These are phyloP conservation scores for Chloroidium sp. DNA, from an alignment of 163 green algal species.

Conservation along the genomic window DNA sequence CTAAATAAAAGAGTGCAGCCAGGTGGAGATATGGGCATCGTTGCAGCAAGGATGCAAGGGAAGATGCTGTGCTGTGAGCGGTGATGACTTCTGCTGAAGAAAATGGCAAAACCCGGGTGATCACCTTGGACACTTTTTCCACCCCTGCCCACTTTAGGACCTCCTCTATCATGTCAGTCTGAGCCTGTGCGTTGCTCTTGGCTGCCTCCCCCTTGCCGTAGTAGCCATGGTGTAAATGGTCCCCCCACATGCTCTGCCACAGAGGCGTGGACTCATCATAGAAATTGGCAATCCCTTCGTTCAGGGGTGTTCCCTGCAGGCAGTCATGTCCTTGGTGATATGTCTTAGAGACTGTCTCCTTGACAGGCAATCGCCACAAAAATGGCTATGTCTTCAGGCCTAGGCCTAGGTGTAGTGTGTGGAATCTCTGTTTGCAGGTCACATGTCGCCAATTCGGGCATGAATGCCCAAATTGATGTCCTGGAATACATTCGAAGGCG, in stretches of 20 bases:
- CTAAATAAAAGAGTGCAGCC: no score
- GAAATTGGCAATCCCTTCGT: constrained; percentile 90
- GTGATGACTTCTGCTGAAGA: not conserved
- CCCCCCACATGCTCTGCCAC: constrained; percentile 92
- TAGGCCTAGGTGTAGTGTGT: not conserved
- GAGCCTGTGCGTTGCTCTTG: constrained; percentile 76
- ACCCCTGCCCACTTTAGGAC: constrained; percentile 65
- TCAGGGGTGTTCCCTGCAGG: constrained; percentile 40
- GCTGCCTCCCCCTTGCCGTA: constrained; percentile 54
- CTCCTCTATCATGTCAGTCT: constrained; percentile 96
- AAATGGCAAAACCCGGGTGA: not conserved
- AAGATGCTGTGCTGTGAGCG: no score
- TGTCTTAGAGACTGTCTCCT: no score
- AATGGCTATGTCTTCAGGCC: not conserved
- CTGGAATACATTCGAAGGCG: no score
- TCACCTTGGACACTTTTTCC: constrained; percentile 7
- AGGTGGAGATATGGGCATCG: not conserved
- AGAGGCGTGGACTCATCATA: constrained; percentile 86
- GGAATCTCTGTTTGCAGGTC: no score
- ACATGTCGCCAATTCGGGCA: no score
- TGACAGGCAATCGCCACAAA: not conserved
- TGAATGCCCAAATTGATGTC: no score
- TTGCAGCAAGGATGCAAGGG: not conserved
- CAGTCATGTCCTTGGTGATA: constrained; percentile 15
- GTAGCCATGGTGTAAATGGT: constrained; percentile 98